Evolutionary conservation across 2,329 filamentous ascomycete species (phyloP).

Genomic region (Epichloe sp.): DNA sequence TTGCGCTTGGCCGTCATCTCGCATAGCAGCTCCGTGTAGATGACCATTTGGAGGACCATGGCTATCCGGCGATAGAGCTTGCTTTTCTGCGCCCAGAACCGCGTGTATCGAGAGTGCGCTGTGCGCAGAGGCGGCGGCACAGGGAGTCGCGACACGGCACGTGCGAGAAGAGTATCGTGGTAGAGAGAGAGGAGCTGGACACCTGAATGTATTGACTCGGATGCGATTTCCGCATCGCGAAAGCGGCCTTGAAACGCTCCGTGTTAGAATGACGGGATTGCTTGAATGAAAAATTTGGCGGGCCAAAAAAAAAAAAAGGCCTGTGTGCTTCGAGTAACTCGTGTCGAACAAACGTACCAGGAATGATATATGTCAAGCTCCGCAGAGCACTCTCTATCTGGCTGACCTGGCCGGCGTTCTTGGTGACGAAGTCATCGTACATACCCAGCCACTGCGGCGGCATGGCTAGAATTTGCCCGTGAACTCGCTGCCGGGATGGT

Average conservation of each 20-base stretch:
- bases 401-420: constrained; percentile 84
- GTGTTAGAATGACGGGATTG: background rate
- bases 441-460: constrained; percentile 54
- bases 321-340: too few relatives aligned
- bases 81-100: constrained; percentile 50
- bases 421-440: constrained; percentile 86
- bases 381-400: constrained; percentile 90
- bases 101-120: constrained; percentile 52
- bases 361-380: constrained; percentile 91
- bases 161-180: constrained; percentile 75
- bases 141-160: constrained; percentile 44
- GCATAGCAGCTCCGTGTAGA: constrained; percentile 92
- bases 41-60: constrained; percentile 72
- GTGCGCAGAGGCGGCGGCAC: constrained; percentile 40
- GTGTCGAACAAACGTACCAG: constrained; percentile 36
- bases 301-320: background rate
- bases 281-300: background rate
- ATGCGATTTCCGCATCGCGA: constrained; percentile 86
- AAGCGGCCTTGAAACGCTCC: constrained; percentile 47
- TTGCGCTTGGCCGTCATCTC: constrained; percentile 90
- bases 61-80: constrained; percentile 70
- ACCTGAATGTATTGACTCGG: constrained; percentile 78
- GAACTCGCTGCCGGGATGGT: background rate
- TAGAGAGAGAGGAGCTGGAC: constrained; percentile 86
- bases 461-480: constrained; percentile 5